Evolutionary conservation across 352 stramenopile genomes (phyloP), one percentile per base, ranked within the genome.

Genomic region (Globisporangium carolinianum): DNA sequence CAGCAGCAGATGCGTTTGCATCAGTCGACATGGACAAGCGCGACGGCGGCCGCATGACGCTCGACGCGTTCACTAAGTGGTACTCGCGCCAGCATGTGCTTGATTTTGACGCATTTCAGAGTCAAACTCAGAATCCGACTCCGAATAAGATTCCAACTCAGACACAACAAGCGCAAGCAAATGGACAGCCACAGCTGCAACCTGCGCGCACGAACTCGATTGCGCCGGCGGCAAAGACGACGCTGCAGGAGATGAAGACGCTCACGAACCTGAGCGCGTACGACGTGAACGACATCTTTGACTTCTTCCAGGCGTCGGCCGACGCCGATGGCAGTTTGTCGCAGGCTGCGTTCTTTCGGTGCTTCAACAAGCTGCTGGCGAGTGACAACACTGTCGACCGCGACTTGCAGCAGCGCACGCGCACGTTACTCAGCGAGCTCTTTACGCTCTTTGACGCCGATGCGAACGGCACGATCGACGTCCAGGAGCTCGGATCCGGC

Each of bases 31-130:
- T 65, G 12, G 79, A 94, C 63, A 37, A 62, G 14, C 89, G 94
- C 43, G 64, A 73, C 18, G 85, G 95, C 53, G 83, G 70, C 0
- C 71, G 73, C 5, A 58, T 96, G 46, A 92, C 79, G 58, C 86
- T 90, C 39, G 67, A 83, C 1, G 87, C 95, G 58, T 96, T 96
- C 59, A 87, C 76, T 4, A 76, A 85, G 47, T 96, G 87, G 87
- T 95, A 91, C 55, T 73, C 66, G 49, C 69, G 54, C 12, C 72
- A 84, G 60, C 42, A 61, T 14, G 18, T 65, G 47, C 49, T 65
- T 35, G 47, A 64, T 39, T 53, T 71, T 47, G 48, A 55, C 17
- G 61, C 55, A 50, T 32, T 61, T 54, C 51, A 61, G 37, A 32
- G 24, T 32, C 24, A 32, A 32, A 32, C 24, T 32, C 24, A 3